Percentiles rank a stretch among this genome's conserved stretches.
Conservation (phyloP, 1,284 basidiomycete genomes). For the Tremellales sp. region DNA sequence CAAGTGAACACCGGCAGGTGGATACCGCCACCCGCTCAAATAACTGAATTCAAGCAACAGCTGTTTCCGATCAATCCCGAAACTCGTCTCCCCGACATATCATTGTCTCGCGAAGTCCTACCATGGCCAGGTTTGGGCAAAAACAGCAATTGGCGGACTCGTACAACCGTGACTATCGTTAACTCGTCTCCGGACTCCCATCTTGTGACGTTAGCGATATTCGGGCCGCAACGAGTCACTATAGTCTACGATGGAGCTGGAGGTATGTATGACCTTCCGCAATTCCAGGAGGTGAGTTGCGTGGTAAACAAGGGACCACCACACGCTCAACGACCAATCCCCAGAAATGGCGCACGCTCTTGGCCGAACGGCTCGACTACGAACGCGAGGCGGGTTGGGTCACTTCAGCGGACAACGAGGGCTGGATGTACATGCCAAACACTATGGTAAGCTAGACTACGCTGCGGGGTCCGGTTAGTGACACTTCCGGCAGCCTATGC, state of each 20-base stretch:
- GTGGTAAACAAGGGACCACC: background rate
- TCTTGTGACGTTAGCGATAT: background rate
- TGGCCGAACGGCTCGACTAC: background rate
- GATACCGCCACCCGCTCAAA: too few relatives aligned
- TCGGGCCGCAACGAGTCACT: background rate
- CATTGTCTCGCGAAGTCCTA: background rate
- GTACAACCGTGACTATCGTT: background rate
- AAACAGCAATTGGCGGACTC: background rate
- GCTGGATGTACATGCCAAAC: background rate
- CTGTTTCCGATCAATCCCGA: too few relatives aligned
- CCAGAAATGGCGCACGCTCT: background rate
- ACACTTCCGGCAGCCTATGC: background rate
- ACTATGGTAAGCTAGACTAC: background rate
- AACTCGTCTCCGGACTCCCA: background rate
- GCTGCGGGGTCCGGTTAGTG: background rate
- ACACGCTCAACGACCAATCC: background rate
- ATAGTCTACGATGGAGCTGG: background rate
- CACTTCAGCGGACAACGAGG: background rate
- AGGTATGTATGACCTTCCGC: background rate
- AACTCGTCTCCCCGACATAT: too few relatives aligned
- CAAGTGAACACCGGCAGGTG: too few relatives aligned
- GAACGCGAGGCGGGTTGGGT: background rate
- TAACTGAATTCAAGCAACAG: too few relatives aligned
- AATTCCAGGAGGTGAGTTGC: background rate
- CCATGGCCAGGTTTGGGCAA: background rate